phyloP scores from a whole-genome alignment of 1,284 basidiomycete species.

The Cystobasidium slooffiae region DNA sequence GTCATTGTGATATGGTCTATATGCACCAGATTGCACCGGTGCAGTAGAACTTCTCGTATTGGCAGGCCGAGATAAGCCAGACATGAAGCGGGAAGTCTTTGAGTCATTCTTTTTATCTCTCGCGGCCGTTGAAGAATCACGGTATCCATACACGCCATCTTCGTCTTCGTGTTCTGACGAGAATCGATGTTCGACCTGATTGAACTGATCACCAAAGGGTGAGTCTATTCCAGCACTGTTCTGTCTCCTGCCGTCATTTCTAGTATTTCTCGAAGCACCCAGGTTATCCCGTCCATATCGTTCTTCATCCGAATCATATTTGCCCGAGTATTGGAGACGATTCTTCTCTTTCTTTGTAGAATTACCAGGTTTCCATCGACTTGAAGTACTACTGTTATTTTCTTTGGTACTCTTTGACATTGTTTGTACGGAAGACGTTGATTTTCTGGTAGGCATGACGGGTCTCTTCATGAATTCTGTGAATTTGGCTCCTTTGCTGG shows the following conservation, averaged over 20 bases:
- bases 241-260: neutral
- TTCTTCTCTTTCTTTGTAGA: slow-evolving; percentile 25
- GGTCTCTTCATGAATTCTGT: slow-evolving; percentile 42
- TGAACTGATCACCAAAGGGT: slow-evolving; percentile 26
- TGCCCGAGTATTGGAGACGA: slow-evolving; percentile 13
- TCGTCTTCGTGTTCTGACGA: slow-evolving; percentile 13
- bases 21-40: slow-evolving; percentile 5
- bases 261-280: neutral
- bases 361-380: slow-evolving; percentile 6
- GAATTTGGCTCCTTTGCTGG: slow-evolving; percentile 14
- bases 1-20: slow-evolving; percentile 17
- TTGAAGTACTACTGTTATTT: neutral
- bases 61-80: neutral
- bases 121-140: neutral
- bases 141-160: neutral
- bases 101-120: neutral
- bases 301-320: slow-evolving; percentile 29
- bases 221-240: neutral
- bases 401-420: neutral
- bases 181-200: slow-evolving; percentile 30
- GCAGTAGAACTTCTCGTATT: slow-evolving; percentile 22
- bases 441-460: slow-evolving; percentile 29
- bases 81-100: neutral
- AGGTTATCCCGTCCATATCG: slow-evolving; percentile 7
- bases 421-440: slow-evolving; percentile 22